phyloP scores from a whole-genome alignment of 768 basidiomycete genomes.

The Leucosporidium creatinivorum region DNA sequence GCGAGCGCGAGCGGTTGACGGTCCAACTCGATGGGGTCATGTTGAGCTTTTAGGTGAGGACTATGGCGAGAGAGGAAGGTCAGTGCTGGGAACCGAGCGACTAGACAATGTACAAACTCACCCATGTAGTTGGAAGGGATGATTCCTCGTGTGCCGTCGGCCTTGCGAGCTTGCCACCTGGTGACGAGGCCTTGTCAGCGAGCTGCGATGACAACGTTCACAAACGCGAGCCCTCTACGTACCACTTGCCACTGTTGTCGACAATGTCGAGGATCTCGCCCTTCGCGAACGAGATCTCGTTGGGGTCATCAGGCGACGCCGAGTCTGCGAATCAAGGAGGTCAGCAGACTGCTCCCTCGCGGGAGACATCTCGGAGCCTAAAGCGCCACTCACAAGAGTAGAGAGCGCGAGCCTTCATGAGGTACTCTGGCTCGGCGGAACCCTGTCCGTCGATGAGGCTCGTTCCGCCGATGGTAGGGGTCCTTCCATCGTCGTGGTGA shows the following conservation, averaged over 20 bases:
- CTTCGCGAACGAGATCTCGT: constrained; percentile 87
- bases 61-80: no score
- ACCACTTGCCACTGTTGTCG: constrained; percentile 62
- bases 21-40: no score
- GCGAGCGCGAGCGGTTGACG: no score
- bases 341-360: no score
- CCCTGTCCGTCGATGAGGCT: background rate
- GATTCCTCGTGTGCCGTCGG: constrained; percentile 52
- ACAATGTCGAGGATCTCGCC: constrained; percentile 86
- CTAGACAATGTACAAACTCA: no score
- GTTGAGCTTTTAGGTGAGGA: no score
- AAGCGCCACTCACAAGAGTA: constrained; percentile 66
- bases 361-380: no score
- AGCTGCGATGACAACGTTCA: background rate
- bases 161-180: constrained; percentile 87
- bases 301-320: constrained; percentile 90
- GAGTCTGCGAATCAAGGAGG: constrained; percentile 53
- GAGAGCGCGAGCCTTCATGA: constrained; percentile 75
- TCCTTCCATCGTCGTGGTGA: constrained; percentile 12
- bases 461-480: constrained; percentile 17
- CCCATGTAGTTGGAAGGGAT: constrained; percentile 32
- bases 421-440: constrained; percentile 40
- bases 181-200: background rate
- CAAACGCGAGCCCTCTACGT: background rate
- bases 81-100: no score